Percentiles rank a stretch among this genome's conserved stretches.
phyloP scores from a whole-genome alignment of 169 alveolate species.

The Plasmodium berghei region DNA sequence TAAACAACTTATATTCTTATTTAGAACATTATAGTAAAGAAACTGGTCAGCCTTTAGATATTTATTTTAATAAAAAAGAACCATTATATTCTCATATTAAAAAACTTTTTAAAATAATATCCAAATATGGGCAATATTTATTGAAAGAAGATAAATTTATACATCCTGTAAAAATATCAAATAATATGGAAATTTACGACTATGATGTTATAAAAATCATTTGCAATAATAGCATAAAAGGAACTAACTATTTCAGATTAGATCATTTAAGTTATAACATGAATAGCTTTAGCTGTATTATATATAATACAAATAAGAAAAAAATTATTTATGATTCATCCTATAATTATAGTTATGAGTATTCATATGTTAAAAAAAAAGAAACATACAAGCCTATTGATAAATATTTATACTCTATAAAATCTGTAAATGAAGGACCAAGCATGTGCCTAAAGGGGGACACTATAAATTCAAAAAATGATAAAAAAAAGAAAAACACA shows the following conservation, averaged over 20 bases:
- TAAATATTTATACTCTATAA: conserved; percentile 51
- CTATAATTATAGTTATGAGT: conserved; percentile 53
- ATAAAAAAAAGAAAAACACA: conserved; percentile 5
- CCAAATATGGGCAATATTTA: conserved; percentile 66
- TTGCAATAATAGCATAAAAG: conserved; percentile 64
- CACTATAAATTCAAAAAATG: not conserved
- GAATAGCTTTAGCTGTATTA: conserved; percentile 67
- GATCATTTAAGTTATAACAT: conserved; percentile 54
- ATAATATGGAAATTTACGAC: conserved; percentile 66
- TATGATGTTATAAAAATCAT: conserved; percentile 54
- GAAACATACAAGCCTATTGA: conserved; percentile 65
- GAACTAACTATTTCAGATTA: conserved; percentile 37
- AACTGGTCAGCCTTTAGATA: conserved; percentile 75
- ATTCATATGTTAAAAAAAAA: conserved; percentile 54
- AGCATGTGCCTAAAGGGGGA: conserved; percentile 48
- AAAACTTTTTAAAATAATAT: conserved; percentile 39
- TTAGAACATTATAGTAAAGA: conserved; percentile 76
- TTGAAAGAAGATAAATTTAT: conserved; percentile 36
- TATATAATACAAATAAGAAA: conserved; percentile 46
- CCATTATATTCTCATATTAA: conserved; percentile 75
- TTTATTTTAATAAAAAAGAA: conserved; percentile 74
- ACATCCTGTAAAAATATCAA: conserved; percentile 32
- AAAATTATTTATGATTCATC: conserved; percentile 74
- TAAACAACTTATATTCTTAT: conserved; percentile 45
- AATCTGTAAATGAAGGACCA: conserved; percentile 47